These are phyloP conservation scores for Heliophila coronopifolia DNA, from an alignment of 441 rosid genomes.

Conservation along the genomic window DNA sequence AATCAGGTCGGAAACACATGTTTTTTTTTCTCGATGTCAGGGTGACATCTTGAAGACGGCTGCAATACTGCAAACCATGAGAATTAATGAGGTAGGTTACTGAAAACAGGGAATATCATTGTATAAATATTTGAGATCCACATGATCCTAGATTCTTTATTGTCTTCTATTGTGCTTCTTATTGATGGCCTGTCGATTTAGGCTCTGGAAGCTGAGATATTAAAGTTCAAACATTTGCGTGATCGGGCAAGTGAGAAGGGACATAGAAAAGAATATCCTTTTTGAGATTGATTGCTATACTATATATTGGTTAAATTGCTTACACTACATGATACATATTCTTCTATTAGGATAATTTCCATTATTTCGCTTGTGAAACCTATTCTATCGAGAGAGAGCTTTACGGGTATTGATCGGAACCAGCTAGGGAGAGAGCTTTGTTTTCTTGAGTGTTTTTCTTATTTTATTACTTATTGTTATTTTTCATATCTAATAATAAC, in stretches of 20 bases:
- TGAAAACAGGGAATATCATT: constrained; percentile 7
- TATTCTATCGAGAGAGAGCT: too few species aligned
- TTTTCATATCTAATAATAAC: too few species aligned
- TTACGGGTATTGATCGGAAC: too few species aligned
- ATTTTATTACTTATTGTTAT: too few species aligned
- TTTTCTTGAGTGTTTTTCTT: too few species aligned
- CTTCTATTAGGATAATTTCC: too few species aligned
- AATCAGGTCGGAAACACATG: constrained; percentile 20
- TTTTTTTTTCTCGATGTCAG: constrained; percentile 38
- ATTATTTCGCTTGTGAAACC: too few species aligned
- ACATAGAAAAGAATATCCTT: constrained; percentile 85
- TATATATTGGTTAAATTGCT: too few species aligned
- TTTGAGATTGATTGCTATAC: constrained; percentile 31
- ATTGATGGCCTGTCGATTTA: constrained; percentile 28
- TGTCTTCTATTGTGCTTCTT: constrained; percentile 5
- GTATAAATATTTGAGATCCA: constrained; percentile 9
- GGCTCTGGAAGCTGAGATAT: constrained; percentile 71
- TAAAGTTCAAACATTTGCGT: constrained; percentile 61
- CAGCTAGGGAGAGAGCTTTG: too few species aligned
- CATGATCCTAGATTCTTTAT: background rate
- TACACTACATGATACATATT: too few species aligned
- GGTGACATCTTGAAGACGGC: constrained; percentile 83
- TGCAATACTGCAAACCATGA: constrained; percentile 52
- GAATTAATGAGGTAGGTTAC: constrained; percentile 62
- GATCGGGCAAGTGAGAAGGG: constrained; percentile 94